Evolutionary conservation across 208 protist species (phyloP), one percentile per base, ranked within the genome.

Genomic region (Crithidia mellificae): DNA sequence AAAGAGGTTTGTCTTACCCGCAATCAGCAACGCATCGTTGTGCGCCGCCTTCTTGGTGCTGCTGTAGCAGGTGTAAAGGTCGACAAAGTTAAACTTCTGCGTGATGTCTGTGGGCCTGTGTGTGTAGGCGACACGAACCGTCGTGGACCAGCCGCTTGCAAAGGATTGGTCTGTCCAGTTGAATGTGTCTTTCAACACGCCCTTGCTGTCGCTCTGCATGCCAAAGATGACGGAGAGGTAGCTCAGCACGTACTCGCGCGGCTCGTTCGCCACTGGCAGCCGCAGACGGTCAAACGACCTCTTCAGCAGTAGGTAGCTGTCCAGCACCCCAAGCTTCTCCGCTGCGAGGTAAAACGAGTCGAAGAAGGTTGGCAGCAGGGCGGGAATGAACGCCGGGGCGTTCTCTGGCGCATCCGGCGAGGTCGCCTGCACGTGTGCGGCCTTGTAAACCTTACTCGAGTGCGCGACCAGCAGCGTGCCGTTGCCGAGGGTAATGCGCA

Each of bases 1-100:
- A 12, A 52, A 44, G 24, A 70, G 62, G 64, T 62, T 70, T 6
- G 43, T 52, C 53, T 70, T 70, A 53, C 64, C 64, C n/a, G 38
- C 3, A 43, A 38, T 20, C 11, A 62, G 3, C 3, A 70, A 24
- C 0, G 64, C 29, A 1, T 61, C 64, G 32, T 46, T 70, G 44
- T 53, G 64, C 15, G 64, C 38, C 14, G 17, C 39, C 14, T 44
- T 34, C 64, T 70, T 70, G 38, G 51, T 70, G 17, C 19, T n/a
- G 2, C 17, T 34, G 20, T 17, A 0, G 6, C 53, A 7, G 4
- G 6, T 32, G 20, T 62, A 39, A 20, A 70, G 29, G 20, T 49
- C 14, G 39, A 70, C 36, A 11, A 15, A 54, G 8, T 62, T 2
- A 15, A 54, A 24, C 1, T 61, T 24, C 2, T 4, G 8, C 2